Base-by-base conservation (phyloP, 805 yeast genomes). In the Hyphopichia homilentoma region DNA sequence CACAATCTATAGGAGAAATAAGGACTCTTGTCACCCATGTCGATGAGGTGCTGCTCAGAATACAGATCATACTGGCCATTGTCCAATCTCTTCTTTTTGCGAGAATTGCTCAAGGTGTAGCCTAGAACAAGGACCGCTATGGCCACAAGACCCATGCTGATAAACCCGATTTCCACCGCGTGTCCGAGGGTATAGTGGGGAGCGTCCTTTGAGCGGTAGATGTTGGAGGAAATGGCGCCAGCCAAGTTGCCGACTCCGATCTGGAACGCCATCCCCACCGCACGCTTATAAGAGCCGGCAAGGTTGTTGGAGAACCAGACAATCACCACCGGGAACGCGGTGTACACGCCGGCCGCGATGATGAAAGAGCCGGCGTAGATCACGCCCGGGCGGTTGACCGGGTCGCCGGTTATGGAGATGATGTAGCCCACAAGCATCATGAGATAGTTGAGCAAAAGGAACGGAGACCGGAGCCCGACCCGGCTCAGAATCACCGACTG, bases 21-120 rank as follows among this genome's bases (percentile, higher is more conserved):
- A 1, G 74, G 73, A 30, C 58, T 59, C 39, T 57, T 58, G 45
- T 68, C 73, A 14, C 73, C 73, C 66, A 64, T 47, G 29, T 49
- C 52, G 8, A 52, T 38, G 28, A 66, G 44, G 30, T 64, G 56
- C 16, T 41, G 39, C 16, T 45, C 51, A 4, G 53, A 41, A 28
- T 40, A 39, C 6, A 39, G 42, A 32, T 52, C 62, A 35, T 52
- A 65, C 21, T 43, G 45, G 1, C 69, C 71, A 17, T 48, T 12
- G 7, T 8, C 7, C 14, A 24, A 24, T 24, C 14, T 24, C 14
- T 7, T 7, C 14, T 12, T 24, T 49, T 14, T 41, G 31, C 23
- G 60, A 39, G 25, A 52, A 59, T 14, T 35, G 38, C 30, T 38
- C 39, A 20, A 58, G 14, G 14, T 24, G 41, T 59, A 59, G 5